These are phyloP conservation scores for Dissoconium aciculare DNA, from an alignment of 2,329 filamentous ascomycete species.

Conservation along the genomic window DNA sequence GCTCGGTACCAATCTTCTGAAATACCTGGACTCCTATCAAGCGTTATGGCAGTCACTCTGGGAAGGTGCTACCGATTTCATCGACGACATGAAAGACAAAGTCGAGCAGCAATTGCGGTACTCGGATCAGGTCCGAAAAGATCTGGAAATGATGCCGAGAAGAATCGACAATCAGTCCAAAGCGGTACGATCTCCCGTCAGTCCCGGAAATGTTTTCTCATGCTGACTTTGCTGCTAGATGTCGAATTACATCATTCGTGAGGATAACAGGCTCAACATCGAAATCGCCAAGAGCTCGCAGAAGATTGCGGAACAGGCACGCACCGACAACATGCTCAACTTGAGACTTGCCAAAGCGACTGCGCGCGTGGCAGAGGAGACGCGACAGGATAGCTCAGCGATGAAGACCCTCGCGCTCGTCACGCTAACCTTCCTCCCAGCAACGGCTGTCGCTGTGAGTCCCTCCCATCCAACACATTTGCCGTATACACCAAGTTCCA, in stretches of 20 bases:
- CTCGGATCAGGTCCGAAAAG: constrained; percentile 19
- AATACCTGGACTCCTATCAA: constrained; percentile 22
- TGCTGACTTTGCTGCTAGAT: constrained; percentile 11
- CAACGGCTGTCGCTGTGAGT: constrained; percentile 23
- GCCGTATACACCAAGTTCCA: no score
- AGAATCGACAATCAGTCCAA: constrained; percentile 25
- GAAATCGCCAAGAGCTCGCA: constrained; percentile 22
- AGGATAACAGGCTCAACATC: constrained; percentile 23
- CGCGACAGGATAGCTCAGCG: constrained; percentile 25
- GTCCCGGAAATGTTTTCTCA: not conserved
- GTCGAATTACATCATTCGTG: constrained; percentile 21
- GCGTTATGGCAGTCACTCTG: constrained; percentile 18
- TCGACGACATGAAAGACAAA: constrained; percentile 24
- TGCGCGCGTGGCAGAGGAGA: constrained; percentile 20
- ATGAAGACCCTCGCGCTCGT: constrained; percentile 34
- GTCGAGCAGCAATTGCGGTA: constrained; percentile 23
- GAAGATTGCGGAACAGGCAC: constrained; percentile 21
- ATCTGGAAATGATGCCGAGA: constrained; percentile 21
- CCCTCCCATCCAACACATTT: not conserved
- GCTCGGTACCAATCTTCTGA: constrained; percentile 20
- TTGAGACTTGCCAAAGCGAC: constrained; percentile 23
- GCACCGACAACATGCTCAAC: constrained; percentile 22
- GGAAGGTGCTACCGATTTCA: constrained; percentile 22
- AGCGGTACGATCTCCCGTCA: constrained; percentile 12
- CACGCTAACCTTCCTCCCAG: constrained; percentile 31